Evolutionary conservation across 208 protist genomes (phyloP), one percentile per base, ranked within the genome.

Genomic region (Histomonas meleagridis): DNA sequence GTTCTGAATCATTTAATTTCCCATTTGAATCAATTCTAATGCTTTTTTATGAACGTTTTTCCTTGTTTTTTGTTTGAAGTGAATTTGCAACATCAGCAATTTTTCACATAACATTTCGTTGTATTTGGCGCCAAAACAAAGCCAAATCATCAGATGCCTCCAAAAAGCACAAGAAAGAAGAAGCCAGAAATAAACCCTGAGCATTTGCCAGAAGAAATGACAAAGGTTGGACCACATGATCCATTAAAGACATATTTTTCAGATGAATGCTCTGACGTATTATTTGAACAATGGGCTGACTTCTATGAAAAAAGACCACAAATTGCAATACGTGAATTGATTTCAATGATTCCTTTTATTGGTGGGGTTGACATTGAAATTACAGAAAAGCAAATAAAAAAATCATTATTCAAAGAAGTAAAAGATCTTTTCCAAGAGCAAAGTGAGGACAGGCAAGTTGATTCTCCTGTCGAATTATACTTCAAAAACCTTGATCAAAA

Each of bases 271-370:
- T 46, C 76, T 38, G 55, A 86, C 9, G 12, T 32, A 16, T 1
- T 86, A 5, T 86, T 86, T 51, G 76, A 86, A 16, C 43, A 86
- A 55, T 86, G 40, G 46, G 76, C 76, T 38, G 76, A 86, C 18
- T 86, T 86, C 28, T 86, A 86, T 35, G 76, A 86, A 35, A 86
- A 86, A 35, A 48, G 46, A 32, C 76, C 76, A 51, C 32, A 38
- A 57, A 55, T 55, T n/a, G 76, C 76, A 53, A 35, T 86, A 18
- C 23, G 46, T 14, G 76, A 86, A 35, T 35, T 86, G 1, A 57
- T 86, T 38, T n/a, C 40, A 5, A 35, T 46, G 0, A 28, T 86
- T 86, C 4, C 55, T 38, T 86, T 53, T 55, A 86, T 86, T 28
- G 76, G 26, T 7, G 76, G 76, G 26, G 16, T 46, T 38, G 46